These are phyloP conservation scores for Psidium friedrichsthalianum DNA, from an alignment of 345 rosid species.

Conservation along the genomic window DNA sequence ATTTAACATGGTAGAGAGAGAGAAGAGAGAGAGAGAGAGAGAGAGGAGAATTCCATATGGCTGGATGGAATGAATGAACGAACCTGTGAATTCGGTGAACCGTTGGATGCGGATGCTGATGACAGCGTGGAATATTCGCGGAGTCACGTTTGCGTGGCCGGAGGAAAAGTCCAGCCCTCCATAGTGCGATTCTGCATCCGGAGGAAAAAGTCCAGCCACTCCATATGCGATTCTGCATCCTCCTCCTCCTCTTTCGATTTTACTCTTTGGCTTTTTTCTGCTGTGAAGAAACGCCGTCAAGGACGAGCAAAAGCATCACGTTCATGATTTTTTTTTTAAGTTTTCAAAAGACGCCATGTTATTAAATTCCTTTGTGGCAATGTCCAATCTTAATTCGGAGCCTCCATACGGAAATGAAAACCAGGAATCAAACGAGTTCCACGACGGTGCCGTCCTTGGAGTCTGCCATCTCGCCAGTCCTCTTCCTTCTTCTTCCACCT, in stretches of 20 bases:
- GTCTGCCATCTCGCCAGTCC: conserved; percentile 20
- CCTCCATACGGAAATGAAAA: too few species aligned
- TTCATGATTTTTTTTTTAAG: too few species aligned
- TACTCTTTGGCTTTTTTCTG: neutral
- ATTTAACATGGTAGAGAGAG: neutral
- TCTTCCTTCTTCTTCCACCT: conserved; percentile 3
- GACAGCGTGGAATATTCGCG: conserved; percentile 20
- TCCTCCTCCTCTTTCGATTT: neutral
- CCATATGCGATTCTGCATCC: neutral
- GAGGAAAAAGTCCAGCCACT: neutral
- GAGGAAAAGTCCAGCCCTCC: neutral
- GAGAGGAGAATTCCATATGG: neutral
- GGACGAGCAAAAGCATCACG: too few species aligned
- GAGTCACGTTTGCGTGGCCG: conserved; percentile 24
- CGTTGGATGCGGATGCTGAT: neutral
- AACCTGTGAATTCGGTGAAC: neutral
- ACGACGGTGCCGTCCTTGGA: too few species aligned
- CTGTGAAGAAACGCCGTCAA: too few species aligned
- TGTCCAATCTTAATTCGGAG: too few species aligned
- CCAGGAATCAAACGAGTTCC: too few species aligned
- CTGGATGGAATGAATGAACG: neutral
- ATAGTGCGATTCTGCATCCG: neutral
- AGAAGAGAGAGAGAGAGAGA: neutral
- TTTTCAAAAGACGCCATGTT: too few species aligned
- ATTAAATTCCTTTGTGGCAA: too few species aligned